These are phyloP conservation scores for Trichoderma arundinaceum DNA, from an alignment of 2,329 filamentous ascomycete genomes.

Conservation along the genomic window DNA sequence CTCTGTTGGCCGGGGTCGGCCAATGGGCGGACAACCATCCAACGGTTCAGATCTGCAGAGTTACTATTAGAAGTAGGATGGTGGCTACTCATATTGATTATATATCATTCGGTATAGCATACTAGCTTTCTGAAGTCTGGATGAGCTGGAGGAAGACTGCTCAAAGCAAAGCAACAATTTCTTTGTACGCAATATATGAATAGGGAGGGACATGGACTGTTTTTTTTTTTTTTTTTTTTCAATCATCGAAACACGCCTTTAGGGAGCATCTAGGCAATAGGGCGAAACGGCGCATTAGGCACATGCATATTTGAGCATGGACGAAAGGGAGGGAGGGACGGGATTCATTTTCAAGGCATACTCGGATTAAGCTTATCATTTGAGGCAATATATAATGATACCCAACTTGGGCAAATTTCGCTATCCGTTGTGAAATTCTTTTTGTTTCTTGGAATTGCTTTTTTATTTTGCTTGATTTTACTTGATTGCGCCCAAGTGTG, in stretches of 20 bases:
- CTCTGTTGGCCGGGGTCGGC: constrained; percentile 35
- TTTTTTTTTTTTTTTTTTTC: neutral
- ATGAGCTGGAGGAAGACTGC: constrained; percentile 13
- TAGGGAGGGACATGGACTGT: too few relatives aligned
- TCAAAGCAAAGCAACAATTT: neutral
- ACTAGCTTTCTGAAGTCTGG: constrained; percentile 1
- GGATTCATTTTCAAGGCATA: neutral
- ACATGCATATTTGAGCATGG: constrained; percentile 4
- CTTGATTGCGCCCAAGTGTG: neutral
- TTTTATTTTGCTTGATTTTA: neutral
- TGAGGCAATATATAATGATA: constrained; percentile 30
- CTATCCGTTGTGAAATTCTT: neutral
- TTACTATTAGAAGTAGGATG: constrained; percentile 45
- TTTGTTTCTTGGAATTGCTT: neutral
- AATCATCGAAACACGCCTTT: neutral
- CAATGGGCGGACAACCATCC: constrained; percentile 37
- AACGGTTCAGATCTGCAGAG: constrained; percentile 48
- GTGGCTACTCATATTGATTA: constrained; percentile 5
- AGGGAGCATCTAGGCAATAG: constrained; percentile 7
- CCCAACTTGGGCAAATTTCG: constrained; percentile 13
- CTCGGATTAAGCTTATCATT: constrained; percentile 11
- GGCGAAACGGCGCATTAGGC: constrained; percentile 14
- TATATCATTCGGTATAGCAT: constrained; percentile 2
- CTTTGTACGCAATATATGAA: too few relatives aligned
- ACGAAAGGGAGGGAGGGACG: neutral